phyloP scores from a whole-genome alignment of 1,139 yeast species.

The Yamadazyma friedrichii region DNA sequence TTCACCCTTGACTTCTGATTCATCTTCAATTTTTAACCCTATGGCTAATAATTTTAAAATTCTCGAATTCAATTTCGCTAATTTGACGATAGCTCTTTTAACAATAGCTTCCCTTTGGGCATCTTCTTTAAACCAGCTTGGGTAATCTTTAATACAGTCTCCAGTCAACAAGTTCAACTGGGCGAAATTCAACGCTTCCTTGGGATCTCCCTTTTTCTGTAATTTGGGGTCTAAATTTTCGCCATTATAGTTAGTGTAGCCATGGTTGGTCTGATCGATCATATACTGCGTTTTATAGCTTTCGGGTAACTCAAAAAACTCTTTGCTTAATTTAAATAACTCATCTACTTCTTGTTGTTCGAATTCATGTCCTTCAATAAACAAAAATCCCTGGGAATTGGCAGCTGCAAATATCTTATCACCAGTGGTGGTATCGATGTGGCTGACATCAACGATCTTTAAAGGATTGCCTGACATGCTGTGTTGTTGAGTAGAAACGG shows the following conservation, averaged over 20 bases:
- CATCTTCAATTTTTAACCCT: slow-evolving; percentile 57
- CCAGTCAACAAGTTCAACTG: slow-evolving; percentile 42
- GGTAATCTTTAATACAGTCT: slow-evolving; percentile 31
- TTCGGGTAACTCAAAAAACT: slow-evolving; percentile 53
- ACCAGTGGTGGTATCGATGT: slow-evolving; percentile 42
- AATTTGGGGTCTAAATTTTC: slow-evolving; percentile 54
- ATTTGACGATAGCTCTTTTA: slow-evolving; percentile 32
- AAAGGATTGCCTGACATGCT: slow-evolving; percentile 34
- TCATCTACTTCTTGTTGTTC: slow-evolving; percentile 54
- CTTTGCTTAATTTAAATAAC: slow-evolving; percentile 52
- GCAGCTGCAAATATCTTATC: slow-evolving; percentile 61
- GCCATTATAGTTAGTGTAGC: slow-evolving; percentile 59
- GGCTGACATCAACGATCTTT: slow-evolving; percentile 57
- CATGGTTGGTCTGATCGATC: slow-evolving; percentile 55
- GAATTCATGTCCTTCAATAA: slow-evolving; percentile 72
- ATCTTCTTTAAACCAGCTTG: slow-evolving; percentile 41
- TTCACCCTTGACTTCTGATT: slow-evolving; percentile 24
- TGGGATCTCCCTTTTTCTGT: slow-evolving; percentile 58
- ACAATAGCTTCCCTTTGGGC: slow-evolving; percentile 31
- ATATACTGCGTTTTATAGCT: slow-evolving; percentile 47
- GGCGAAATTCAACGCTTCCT: slow-evolving; percentile 55
- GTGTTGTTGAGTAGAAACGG: too few species aligned
- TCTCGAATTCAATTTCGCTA: slow-evolving; percentile 41
- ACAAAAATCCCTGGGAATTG: slow-evolving; percentile 65
- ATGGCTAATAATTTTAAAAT: slow-evolving; percentile 53